phyloP scores from a whole-genome alignment of 2,329 filamentous ascomycete species.

The Colletotrichum gigasporum region DNA sequence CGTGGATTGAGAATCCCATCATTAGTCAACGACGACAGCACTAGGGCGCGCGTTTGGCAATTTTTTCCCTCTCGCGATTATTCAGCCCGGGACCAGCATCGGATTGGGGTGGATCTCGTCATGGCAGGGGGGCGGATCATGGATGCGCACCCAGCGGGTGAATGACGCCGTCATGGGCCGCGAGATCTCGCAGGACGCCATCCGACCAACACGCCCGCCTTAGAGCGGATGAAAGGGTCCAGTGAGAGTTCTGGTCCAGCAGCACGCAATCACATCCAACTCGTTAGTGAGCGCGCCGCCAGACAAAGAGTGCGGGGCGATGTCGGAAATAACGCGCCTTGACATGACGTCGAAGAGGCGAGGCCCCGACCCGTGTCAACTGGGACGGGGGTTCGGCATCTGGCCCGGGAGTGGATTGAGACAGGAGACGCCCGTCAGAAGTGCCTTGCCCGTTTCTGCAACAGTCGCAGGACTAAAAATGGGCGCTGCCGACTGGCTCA shows the following conservation, averaged over 20 bases:
- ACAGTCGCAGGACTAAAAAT: background rate
- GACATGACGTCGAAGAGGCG: background rate
- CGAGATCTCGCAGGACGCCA: background rate
- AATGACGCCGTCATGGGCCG: background rate
- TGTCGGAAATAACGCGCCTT: conserved; percentile 1
- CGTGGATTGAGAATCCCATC: background rate
- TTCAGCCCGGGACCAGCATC: conserved; percentile 21
- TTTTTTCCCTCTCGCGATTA: conserved; percentile 2
- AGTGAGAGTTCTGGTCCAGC: background rate
- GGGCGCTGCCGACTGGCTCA: background rate
- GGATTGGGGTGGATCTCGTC: background rate
- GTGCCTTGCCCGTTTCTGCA: background rate
- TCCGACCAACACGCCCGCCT: background rate
- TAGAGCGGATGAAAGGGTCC: background rate
- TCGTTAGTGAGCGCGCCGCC: background rate
- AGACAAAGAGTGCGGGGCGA: background rate
- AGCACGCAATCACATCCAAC: background rate
- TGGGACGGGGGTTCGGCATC: background rate
- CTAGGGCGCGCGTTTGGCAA: conserved; percentile 9
- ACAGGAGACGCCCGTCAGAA: conserved; percentile 4
- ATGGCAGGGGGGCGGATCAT: background rate
- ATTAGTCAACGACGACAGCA: conserved; percentile 15
- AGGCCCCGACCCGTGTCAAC: no score
- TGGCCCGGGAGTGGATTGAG: background rate
- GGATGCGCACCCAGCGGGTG: background rate